Evolutionary conservation across 108 stramenopile species (phyloP), one percentile per base, ranked within the genome.

Genomic region (Craspedostauros australis): DNA sequence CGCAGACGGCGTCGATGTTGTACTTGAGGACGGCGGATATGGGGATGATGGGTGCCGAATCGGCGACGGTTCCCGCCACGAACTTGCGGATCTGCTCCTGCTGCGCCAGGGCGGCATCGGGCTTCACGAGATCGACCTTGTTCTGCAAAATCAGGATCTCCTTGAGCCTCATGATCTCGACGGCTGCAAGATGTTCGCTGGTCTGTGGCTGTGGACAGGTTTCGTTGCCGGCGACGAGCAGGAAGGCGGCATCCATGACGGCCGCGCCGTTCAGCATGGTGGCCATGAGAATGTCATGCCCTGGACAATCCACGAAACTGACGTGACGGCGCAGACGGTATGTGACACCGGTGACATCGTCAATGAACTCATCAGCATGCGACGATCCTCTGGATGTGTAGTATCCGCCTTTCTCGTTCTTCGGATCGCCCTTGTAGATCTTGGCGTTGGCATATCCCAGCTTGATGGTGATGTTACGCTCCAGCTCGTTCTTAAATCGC

Each of bases 181-280:
- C 96, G 47, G 99, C 99, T 0, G 99, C 99, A 46, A 99, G 77
- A 77, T 99, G 99, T 74, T 99, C 99, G 21, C 88, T 89, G 2
- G 99, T 99, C 73, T 99, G 99, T 21, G 99, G 99, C 64, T 99
- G 97, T 26, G 99, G 99, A 73, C 99, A 99, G 19, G 96, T 85
- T 76, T 94, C 93, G 60, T 98, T 98, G 22, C 98, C 99, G 9
- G 99, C 99, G n/a, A 99, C 94, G 19, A 99, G 68, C 24, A 99
- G 79, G 31, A 99, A 76, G 22, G 99, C 99, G 21, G 97, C 99
- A 73, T 99, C 99, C 99, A 99, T 99, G 64, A 99, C 99, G 43
- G 99, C 99, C 22, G 99, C 99, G 48, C 99, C 99, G 87, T 99
- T 99, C 47, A 99, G 77, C 99, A 99, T 99, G 80, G 99, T 99